Evolutionary conservation across 2,329 filamentous ascomycete species (phyloP).

Genomic region (Cryoendolithus antarcticus): DNA sequence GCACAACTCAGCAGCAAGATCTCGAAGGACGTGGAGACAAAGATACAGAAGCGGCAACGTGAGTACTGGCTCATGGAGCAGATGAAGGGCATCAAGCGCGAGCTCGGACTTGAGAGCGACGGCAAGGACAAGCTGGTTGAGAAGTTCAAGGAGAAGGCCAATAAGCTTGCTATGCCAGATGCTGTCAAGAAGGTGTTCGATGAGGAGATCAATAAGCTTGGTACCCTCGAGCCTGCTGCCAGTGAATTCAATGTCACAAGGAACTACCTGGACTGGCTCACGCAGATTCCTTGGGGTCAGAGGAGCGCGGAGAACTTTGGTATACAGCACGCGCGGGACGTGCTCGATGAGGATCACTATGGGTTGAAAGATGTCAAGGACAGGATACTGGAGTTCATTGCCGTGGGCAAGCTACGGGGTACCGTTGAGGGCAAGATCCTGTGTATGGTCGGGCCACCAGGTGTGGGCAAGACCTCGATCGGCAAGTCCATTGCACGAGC

Average conservation of each 20-base stretch:
- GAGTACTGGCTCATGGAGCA: slow-evolving; percentile 99
- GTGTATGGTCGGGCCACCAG: slow-evolving; percentile 92
- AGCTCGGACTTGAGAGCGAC: slow-evolving; percentile 92
- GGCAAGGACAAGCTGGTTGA: slow-evolving; percentile 97
- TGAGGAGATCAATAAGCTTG: slow-evolving; percentile 93
- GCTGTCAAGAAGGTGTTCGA: slow-evolving; percentile 96
- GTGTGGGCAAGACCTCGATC: slow-evolving; percentile 97
- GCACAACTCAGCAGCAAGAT: slow-evolving; percentile 95
- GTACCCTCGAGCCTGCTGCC: slow-evolving; percentile 85
- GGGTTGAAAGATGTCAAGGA: slow-evolving; percentile 97
- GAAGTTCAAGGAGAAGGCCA: slow-evolving; percentile 90
- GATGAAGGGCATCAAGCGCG: slow-evolving; percentile 95
- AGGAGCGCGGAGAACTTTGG: slow-evolving; percentile 93
- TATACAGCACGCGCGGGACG: slow-evolving; percentile 78
- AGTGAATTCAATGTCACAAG: slow-evolving; percentile 98
- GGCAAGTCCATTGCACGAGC: slow-evolving; percentile 95
- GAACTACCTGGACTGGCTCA: slow-evolving; percentile 98
- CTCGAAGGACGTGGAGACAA: slow-evolving; percentile 90
- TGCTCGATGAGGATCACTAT: slow-evolving; percentile 93
- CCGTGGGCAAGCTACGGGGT: slow-evolving; percentile 89
- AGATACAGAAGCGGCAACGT: slow-evolving; percentile 91
- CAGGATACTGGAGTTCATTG: slow-evolving; percentile 94
- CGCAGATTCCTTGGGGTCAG: slow-evolving; percentile 94
- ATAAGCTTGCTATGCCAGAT: slow-evolving; percentile 91
- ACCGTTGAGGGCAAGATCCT: slow-evolving; percentile 98